phyloP scores from a whole-genome alignment of 2,329 filamentous ascomycete species.

The Pseudodiploospora longispora region DNA sequence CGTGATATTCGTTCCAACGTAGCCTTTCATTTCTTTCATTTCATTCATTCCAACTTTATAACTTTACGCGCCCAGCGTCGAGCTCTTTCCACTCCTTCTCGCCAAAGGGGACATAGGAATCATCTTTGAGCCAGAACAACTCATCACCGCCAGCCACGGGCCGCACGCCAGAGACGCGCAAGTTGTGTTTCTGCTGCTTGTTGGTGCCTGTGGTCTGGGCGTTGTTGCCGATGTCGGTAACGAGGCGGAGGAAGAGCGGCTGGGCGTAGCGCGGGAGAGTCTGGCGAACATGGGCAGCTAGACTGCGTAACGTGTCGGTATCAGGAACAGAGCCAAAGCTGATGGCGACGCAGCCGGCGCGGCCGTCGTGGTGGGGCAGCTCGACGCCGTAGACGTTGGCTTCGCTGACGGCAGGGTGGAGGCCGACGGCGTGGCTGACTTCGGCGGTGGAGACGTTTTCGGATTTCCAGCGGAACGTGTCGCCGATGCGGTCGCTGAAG shows the following conservation, averaged over 20 bases:
- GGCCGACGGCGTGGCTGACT: conserved; percentile 66
- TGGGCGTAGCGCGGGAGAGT: conserved; percentile 65
- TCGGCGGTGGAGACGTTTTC: conserved; percentile 79
- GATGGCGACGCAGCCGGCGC: conserved; percentile 73
- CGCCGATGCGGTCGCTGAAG: conserved; percentile 75
- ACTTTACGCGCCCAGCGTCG: conserved; percentile 59
- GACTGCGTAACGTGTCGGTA: conserved; percentile 41
- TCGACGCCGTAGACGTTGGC: conserved; percentile 81
- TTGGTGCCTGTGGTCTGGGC: conserved; percentile 72
- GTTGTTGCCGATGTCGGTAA: conserved; percentile 43
- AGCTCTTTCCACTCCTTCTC: conserved; percentile 61
- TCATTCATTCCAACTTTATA: conserved; percentile 34
- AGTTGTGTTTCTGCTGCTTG: conserved; percentile 74
- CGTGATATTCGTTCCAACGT: too few relatives aligned
- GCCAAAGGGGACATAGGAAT: conserved; percentile 60
- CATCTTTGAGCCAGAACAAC: conserved; percentile 58
- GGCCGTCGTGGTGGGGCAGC: conserved; percentile 72
- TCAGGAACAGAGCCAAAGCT: conserved; percentile 35
- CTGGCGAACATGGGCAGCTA: conserved; percentile 50
- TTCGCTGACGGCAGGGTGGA: conserved; percentile 59
- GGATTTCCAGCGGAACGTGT: conserved; percentile 74
- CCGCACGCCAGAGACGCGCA: conserved; percentile 68
- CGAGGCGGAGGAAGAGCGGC: conserved; percentile 68
- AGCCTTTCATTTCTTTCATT: not conserved
- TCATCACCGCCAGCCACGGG: conserved; percentile 33